Evolutionary conservation across 2,329 filamentous ascomycete species (phyloP).

Genomic region (Fusarium sp.): DNA sequence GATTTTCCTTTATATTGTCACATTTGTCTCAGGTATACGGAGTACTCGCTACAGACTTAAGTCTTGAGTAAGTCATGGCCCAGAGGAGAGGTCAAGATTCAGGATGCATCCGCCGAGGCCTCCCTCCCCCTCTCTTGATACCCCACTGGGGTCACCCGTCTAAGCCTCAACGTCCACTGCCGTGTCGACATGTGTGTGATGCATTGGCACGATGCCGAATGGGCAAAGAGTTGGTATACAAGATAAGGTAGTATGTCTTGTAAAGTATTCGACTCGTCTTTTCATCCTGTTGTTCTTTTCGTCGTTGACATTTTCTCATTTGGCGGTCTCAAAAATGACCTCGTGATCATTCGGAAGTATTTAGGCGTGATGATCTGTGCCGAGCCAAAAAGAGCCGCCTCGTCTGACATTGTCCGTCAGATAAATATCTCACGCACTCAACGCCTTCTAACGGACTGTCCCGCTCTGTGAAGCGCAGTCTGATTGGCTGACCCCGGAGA

Average conservation of each 20-base stretch:
- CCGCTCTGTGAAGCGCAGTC: slow-evolving; percentile 1
- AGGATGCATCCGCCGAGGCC: slow-evolving; percentile 37
- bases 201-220: slow-evolving; percentile 22
- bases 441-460: slow-evolving; percentile 28
- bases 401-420: slow-evolving; percentile 18
- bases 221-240: not conserved
- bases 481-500: slow-evolving; percentile 32
- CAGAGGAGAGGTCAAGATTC: slow-evolving; percentile 14
- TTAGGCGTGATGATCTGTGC: slow-evolving; percentile 19
- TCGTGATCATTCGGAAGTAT: slow-evolving; percentile 14
- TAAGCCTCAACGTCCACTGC: slow-evolving; percentile 42
- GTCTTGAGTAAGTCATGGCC: not conserved
- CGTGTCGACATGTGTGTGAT: slow-evolving; percentile 39
- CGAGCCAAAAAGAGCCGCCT: slow-evolving; percentile 38
- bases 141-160: slow-evolving; percentile 35
- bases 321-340: not conserved
- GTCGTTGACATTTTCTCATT: not conserved
- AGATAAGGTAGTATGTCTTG: not conserved
- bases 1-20: not conserved
- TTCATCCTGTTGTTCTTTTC: not conserved
- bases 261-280: not conserved
- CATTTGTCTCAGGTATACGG: not conserved
- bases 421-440: slow-evolving; percentile 38
- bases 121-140: slow-evolving; percentile 31
- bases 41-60: not conserved